Evolutionary conservation across 352 stramenopile genomes (phyloP).

Genomic region (Pythium plurisporium): DNA sequence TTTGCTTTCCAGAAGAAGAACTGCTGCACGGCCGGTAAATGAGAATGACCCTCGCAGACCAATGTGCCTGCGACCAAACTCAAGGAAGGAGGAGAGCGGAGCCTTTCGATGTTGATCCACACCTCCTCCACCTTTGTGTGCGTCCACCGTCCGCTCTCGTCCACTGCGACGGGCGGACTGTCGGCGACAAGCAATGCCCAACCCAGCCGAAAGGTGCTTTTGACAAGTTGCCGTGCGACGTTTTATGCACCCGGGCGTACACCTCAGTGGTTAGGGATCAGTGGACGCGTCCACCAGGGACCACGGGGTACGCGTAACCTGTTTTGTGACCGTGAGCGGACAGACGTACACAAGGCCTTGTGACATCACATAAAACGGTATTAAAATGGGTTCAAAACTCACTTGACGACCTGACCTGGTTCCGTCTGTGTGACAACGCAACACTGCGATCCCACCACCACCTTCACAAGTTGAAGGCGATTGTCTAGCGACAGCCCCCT

Average conservation of each 20-base stretch:
- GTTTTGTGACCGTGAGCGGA: too few relatives aligned
- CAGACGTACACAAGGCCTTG: constrained; percentile 1
- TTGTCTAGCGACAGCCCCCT: too few relatives aligned
- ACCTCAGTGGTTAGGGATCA: constrained; percentile 14
- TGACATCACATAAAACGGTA: not conserved
- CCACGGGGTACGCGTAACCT: too few relatives aligned
- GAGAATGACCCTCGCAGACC: constrained; percentile 19
- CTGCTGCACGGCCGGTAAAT: not conserved
- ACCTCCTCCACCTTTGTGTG: constrained; percentile 12
- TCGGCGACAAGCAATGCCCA: not conserved
- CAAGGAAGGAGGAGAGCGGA: constrained; percentile 26
- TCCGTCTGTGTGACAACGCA: constrained; percentile 10
- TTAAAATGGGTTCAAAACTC: constrained; percentile 6
- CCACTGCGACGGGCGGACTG: not conserved
- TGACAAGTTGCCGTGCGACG: constrained; percentile 14
- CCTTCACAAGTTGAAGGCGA: constrained; percentile 7
- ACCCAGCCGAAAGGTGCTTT: not conserved
- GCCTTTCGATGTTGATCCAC: constrained; percentile 31
- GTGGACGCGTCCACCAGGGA: too few relatives aligned
- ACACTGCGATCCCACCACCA: constrained; percentile 12
- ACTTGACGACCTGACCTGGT: constrained; percentile 3
- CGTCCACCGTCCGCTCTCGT: constrained; percentile 14
- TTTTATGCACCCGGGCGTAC: constrained; percentile 5
- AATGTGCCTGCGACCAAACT: constrained; percentile 22
- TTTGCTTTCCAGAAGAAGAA: constrained; percentile 15